Evolutionary conservation across 2,329 filamentous ascomycete genomes (phyloP).

Genomic region (Xylaria sp.): DNA sequence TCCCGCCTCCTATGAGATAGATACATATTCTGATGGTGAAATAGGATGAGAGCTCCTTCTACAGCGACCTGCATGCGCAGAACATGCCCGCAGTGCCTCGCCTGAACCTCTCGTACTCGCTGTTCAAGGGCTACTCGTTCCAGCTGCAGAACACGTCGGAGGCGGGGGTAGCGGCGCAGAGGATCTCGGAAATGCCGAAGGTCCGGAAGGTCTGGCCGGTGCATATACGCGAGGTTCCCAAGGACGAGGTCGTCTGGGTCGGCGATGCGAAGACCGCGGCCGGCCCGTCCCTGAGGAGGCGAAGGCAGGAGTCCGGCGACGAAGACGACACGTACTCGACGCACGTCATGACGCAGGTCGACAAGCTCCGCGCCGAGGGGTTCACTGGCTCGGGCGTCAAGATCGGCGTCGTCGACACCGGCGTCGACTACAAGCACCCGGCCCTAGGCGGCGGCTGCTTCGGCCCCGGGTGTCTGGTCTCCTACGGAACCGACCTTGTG

Average conservation of each 20-base stretch:
- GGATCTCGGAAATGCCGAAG: constrained; percentile 10
- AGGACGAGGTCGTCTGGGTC: constrained; percentile 1
- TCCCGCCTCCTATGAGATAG: neutral
- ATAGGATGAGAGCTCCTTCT: constrained; percentile 20
- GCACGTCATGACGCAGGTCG: constrained; percentile 41
- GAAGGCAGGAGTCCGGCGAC: neutral
- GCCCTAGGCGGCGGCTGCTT: constrained; percentile 62
- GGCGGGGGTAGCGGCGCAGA: neutral
- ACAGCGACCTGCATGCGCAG: constrained; percentile 19
- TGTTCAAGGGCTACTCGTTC: constrained; percentile 34
- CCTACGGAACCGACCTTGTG: constrained; percentile 49
- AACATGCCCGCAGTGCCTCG: constrained; percentile 25
- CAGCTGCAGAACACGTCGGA: constrained; percentile 7
- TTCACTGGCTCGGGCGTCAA: constrained; percentile 49
- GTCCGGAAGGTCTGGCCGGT: constrained; percentile 14
- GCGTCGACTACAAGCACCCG: constrained; percentile 53
- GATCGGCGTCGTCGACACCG: constrained; percentile 46
- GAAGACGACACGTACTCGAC: constrained; percentile 14
- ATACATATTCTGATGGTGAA: neutral
- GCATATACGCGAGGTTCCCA: neutral
- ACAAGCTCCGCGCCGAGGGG: constrained; percentile 46
- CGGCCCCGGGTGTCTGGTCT: constrained; percentile 59
- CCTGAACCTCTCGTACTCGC: constrained; percentile 25
- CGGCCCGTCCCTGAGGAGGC: neutral
- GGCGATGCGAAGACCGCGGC: neutral